Base-by-base conservation (phyloP, 139 green algal genomes). In the Picochlorum sp. region DNA sequence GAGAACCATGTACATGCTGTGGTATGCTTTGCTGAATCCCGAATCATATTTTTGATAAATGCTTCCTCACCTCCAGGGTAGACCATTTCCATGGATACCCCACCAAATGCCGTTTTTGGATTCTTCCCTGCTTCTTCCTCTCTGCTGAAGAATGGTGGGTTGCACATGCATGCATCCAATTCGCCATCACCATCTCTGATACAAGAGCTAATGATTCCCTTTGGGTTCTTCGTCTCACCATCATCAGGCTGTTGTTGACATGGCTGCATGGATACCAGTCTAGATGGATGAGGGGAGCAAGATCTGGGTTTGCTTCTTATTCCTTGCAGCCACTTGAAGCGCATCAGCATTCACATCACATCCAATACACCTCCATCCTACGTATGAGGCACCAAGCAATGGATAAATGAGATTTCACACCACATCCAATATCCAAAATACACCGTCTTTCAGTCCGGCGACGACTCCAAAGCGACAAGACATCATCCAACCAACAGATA, bases 371-470 rank as follows among this genome's bases (percentile, higher is more conserved):
- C 55, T 30, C 92, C 92, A 98, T 32, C 84, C 77, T 57, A 79
- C 79, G 14, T 89, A 66, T 11, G 81, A 72, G 9, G 91, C 88
- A 4, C 90, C 92, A 45, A 98, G 73, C 62, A 98, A 79, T 26
- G 82, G 83, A 77, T 97, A 98, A 66, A 98, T 94, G n/a, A 85
- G 73, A 73, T 89, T 96, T 30, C n/a, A 89, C 91, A 4, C 92
- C 92, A 65, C 85, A 95, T 20, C 92, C 92, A 16, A 98, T 72
- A 82, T 98, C 92, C 47, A 98, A 47, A 0, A 84, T 90, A 15
- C 65, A 57, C 13, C 15, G 57, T n/a, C 63, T 0, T 86, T 55
- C 11, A 51, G 11, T 26, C 15, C 11, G 5, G 6, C 4, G 6
- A 52, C 30, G 80, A 5, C 61, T 47, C 2, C 81, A 90, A 61